These are phyloP conservation scores for Candida sojae DNA, from an alignment of 1,139 yeast species.

Conservation along the genomic window DNA sequence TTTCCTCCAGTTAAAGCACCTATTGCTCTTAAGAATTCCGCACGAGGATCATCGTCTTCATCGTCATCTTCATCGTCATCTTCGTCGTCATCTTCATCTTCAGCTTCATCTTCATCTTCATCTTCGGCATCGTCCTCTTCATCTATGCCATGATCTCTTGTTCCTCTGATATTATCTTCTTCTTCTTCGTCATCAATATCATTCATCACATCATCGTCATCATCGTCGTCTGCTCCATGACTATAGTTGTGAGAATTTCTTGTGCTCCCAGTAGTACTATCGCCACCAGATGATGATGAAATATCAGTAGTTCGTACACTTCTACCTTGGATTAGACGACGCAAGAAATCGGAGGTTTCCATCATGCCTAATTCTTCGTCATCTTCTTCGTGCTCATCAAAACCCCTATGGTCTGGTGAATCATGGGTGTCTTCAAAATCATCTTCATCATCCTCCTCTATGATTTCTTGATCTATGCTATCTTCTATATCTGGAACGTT, in stretches of 20 bases:
- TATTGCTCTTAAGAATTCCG: constrained; percentile 30
- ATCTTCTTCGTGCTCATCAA: constrained; percentile 22
- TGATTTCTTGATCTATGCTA: constrained; percentile 6
- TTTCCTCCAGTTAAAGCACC: constrained; percentile 21
- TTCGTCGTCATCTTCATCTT: constrained; percentile 21
- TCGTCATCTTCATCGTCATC: constrained; percentile 21
- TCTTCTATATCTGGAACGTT: constrained; percentile 8
- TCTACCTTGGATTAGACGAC: constrained; percentile 23
- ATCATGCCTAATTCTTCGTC: constrained; percentile 23
- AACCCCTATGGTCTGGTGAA: constrained; percentile 15
- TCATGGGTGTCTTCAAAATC: constrained; percentile 23
- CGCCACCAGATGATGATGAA: not conserved
- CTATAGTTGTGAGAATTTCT: constrained; percentile 5
- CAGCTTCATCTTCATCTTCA: constrained; percentile 13
- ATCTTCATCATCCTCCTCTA: constrained; percentile 11
- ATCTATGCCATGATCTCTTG: constrained; percentile 20
- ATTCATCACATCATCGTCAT: not conserved
- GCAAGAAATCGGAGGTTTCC: constrained; percentile 27
- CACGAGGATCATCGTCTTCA: constrained; percentile 25
- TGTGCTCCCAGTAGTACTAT: not conserved
- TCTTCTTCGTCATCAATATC: constrained; percentile 16
- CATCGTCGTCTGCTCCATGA: constrained; percentile 18
- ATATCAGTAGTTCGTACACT: constrained; percentile 15
- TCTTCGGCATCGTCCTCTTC: constrained; percentile 13
- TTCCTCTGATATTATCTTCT: constrained; percentile 17